phyloP scores from a whole-genome alignment of 2,329 filamentous ascomycete genomes.

The Nigrospora sphaerica region DNA sequence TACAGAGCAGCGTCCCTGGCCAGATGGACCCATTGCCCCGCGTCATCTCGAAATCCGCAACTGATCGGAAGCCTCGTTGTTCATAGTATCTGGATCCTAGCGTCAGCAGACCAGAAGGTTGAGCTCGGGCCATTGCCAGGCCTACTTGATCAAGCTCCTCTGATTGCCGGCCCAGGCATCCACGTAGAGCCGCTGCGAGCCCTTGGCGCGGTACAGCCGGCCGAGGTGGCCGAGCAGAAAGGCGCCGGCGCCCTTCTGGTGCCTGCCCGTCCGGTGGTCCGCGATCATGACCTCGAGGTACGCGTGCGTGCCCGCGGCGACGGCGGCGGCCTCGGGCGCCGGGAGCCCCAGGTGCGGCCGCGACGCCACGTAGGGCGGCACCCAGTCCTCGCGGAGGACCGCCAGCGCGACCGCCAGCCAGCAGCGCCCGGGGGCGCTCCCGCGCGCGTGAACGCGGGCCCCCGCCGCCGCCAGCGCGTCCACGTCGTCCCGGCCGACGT shows the following conservation, averaged over 20 bases:
- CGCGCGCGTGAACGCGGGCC: neutral
- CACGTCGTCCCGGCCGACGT: constrained; percentile 4
- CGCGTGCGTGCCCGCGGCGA: constrained; percentile 1
- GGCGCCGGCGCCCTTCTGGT: constrained; percentile 4
- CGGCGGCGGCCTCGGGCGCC: neutral
- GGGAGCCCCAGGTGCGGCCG: constrained; percentile 3
- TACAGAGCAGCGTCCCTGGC: neutral
- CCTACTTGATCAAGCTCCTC: constrained; percentile 9
- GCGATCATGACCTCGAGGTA: constrained; percentile 11
- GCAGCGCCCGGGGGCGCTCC: neutral
- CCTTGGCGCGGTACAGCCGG: constrained; percentile 5
- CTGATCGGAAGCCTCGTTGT: neutral
- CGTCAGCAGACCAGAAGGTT: neutral
- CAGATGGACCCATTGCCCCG: neutral
- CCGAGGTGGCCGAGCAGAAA: constrained; percentile 7
- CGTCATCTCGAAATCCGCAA: constrained; percentile 1
- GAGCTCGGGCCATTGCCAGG: neutral
- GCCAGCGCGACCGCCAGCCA: constrained; percentile 3
- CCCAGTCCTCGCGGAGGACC: constrained; percentile 5
- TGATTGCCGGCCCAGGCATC: constrained; percentile 19
- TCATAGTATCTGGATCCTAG: constrained; percentile 2
- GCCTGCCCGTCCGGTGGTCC: constrained; percentile 6
- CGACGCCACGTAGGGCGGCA: constrained; percentile 5
- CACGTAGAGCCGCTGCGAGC: constrained; percentile 11
- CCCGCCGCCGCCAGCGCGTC: neutral